These are phyloP conservation scores for Candida ficus DNA, from an alignment of 805 yeast genomes.

Conservation along the genomic window DNA sequence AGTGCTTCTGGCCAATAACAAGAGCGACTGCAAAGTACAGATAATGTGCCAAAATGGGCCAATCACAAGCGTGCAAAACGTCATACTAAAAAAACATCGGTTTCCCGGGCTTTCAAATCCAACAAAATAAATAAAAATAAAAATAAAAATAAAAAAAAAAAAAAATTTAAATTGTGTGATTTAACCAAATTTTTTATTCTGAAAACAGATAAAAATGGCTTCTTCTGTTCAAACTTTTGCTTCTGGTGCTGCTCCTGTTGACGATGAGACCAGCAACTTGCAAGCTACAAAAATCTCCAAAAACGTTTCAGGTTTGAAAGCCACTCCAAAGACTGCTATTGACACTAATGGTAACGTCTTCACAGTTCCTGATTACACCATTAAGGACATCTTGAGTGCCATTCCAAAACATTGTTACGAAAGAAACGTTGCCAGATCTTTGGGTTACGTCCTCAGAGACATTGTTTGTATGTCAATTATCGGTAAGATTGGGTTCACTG, in stretches of 20 bases:
- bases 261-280: background rate
- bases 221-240: conserved; percentile 14
- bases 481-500: conserved; percentile 38
- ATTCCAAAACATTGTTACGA: conserved; percentile 61
- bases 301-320: conserved; percentile 19
- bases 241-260: conserved; percentile 8
- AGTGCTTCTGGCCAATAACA: background rate
- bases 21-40: too few species aligned
- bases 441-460: conserved; percentile 51
- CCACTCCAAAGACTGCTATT: conserved; percentile 32
- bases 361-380: conserved; percentile 57
- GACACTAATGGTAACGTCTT: conserved; percentile 51
- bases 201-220: conserved; percentile 4
- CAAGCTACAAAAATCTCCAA: conserved; percentile 17
- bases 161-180: background rate
- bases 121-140: too few species aligned
- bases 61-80: background rate
- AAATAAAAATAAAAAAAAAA: too few species aligned
- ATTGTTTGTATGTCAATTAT: conserved; percentile 37
- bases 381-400: conserved; percentile 50
- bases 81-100: too few species aligned
- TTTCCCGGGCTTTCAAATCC: background rate
- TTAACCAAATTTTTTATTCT: too few species aligned
- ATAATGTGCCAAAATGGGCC: background rate
- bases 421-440: conserved; percentile 43